These are phyloP conservation scores for Aschersonia sp. DNA, from an alignment of 2,329 filamentous ascomycete species.

Conservation along the genomic window DNA sequence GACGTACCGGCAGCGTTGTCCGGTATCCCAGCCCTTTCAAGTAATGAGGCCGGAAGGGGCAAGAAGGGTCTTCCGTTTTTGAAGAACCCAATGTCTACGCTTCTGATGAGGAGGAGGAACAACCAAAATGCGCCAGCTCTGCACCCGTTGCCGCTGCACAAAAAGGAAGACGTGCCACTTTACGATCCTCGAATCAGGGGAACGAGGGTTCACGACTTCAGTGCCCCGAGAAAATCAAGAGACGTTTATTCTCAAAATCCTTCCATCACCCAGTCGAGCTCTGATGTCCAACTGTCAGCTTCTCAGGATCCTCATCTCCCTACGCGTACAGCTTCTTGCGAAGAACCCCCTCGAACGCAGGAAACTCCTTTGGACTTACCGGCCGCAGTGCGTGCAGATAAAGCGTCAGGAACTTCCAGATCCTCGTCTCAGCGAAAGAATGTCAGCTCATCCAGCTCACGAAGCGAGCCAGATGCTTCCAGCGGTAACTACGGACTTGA, in stretches of 20 bases:
- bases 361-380: too few species aligned
- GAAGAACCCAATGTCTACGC: slow-evolving; percentile 44
- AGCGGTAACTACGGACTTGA: neutral
- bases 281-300: neutral
- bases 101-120: slow-evolving; percentile 41
- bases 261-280: neutral
- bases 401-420: too few species aligned
- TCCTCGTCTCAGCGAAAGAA: neutral
- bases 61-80: slow-evolving; percentile 43
- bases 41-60: slow-evolving; percentile 26
- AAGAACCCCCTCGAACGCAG: neutral
- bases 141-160: slow-evolving; percentile 23
- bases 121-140: slow-evolving; percentile 33
- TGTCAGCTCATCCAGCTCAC: neutral
- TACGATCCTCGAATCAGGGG: slow-evolving; percentile 52
- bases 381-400: too few species aligned
- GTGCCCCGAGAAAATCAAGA: slow-evolving; percentile 32
- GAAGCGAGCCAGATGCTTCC: neutral
- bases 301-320: neutral
- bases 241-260: neutral
- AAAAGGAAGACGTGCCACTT: slow-evolving; percentile 25
- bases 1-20: slow-evolving; percentile 20
- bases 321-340: neutral
- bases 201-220: slow-evolving; percentile 52
- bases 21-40: slow-evolving; percentile 8